These are phyloP conservation scores for Trifolium pratense DNA, from an alignment of 306 rosid genomes.

Conservation along the genomic window DNA sequence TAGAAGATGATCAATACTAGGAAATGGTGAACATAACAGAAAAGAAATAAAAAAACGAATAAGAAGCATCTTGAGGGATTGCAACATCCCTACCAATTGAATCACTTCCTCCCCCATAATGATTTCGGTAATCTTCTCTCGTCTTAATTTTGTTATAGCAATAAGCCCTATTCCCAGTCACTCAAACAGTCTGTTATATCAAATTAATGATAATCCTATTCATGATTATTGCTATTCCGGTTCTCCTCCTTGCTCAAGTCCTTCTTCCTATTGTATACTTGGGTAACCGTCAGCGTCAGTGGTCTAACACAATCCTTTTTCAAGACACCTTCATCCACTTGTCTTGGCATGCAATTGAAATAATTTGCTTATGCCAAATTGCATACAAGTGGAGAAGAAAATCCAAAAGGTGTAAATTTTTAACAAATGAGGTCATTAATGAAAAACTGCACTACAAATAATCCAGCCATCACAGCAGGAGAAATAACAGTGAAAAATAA, in stretches of 20 bases:
- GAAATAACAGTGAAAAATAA: conserved; percentile 36
- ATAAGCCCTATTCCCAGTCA: background rate
- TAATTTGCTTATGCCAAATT: conserved; percentile 15
- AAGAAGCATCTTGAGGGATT: background rate
- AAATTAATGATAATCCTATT: background rate
- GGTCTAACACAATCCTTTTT: background rate
- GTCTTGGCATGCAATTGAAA: conserved; percentile 5
- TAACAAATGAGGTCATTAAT: conserved; percentile 20
- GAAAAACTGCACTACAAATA: conserved; percentile 29
- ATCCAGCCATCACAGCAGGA: conserved; percentile 18
- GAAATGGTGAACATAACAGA: background rate
- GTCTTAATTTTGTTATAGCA: background rate
- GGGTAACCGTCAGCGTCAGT: background rate
- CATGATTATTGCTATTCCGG: background rate
- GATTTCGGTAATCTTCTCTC: background rate
- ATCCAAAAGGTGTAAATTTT: conserved; percentile 24
- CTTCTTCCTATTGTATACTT: conserved; percentile 3
- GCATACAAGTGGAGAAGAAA: conserved; percentile 31
- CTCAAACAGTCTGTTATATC: conserved; percentile 1
- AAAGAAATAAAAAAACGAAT: background rate
- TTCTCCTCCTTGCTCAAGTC: background rate
- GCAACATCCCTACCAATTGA: conserved; percentile 2
- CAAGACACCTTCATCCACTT: background rate
- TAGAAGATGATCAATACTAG: background rate
- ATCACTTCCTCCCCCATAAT: conserved; percentile 1